A percentile compares a stretch with the other conserved stretches of the same genome.
Conservation (phyloP, 371 early-diverging fungal genomes). For the Dichotomocladium elegans region DNA sequence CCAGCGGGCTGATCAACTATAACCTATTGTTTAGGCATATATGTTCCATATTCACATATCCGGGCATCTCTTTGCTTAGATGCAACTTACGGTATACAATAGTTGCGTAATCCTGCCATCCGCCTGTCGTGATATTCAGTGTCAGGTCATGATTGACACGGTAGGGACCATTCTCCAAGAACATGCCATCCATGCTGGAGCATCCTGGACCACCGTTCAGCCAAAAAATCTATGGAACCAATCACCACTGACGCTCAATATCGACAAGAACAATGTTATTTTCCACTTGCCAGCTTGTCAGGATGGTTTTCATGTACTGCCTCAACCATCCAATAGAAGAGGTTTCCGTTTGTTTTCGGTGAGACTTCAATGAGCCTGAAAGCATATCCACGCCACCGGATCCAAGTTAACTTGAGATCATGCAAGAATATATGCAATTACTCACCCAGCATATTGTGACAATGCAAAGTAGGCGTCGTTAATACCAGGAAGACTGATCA, state of each 20-base stretch:
- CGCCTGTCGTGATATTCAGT: slow-evolving; percentile 48
- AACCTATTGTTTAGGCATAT: neutral
- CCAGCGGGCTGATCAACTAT: slow-evolving; percentile 87
- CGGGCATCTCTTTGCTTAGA: neutral
- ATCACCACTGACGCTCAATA: neutral
- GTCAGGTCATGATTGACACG: slow-evolving; percentile 47
- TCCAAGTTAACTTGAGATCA: too few species aligned
- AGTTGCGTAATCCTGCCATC: slow-evolving; percentile 74
- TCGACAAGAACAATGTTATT: neutral
- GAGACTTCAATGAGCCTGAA: slow-evolving; percentile 50
- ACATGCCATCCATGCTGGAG: slow-evolving; percentile 81
- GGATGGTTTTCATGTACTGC: slow-evolving; percentile 21
- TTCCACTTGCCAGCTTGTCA: slow-evolving; percentile 28
- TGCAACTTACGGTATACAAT: slow-evolving; percentile 65
- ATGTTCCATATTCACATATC: neutral
- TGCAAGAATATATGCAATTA: too few species aligned
- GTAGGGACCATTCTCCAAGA: slow-evolving; percentile 84
- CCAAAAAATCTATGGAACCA: slow-evolving; percentile 72
- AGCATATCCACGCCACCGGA: neutral
- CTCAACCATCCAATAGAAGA: slow-evolving; percentile 59
- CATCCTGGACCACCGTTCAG: slow-evolving; percentile 76
- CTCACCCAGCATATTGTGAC: slow-evolving; percentile 66
- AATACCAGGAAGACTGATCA: slow-evolving; percentile 51
- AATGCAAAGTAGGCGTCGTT: slow-evolving; percentile 26
- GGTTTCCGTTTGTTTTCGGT: slow-evolving; percentile 32